These are phyloP conservation scores for Zasmidium citrigriseum DNA, from an alignment of 2,329 filamentous ascomycete genomes.

Conservation along the genomic window DNA sequence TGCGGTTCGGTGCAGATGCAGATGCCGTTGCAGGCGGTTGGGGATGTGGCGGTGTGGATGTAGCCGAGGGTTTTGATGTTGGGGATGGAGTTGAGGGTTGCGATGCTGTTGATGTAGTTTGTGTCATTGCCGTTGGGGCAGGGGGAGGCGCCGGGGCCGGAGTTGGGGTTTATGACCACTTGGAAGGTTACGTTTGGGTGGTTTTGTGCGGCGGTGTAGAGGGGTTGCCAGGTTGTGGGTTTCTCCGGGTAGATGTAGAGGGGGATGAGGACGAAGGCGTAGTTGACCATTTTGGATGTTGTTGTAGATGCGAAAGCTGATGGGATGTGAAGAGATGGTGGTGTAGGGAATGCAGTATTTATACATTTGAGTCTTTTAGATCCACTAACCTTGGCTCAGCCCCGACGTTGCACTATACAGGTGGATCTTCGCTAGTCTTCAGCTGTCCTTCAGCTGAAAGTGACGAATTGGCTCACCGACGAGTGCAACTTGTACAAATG, in stretches of 20 bases:
- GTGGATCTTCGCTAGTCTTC: not conserved
- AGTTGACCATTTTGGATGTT: not conserved
- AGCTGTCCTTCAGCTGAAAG: not conserved
- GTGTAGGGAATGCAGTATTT: not conserved
- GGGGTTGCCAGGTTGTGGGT: constrained; percentile 21
- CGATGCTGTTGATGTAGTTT: constrained; percentile 28
- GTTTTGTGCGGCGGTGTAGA: constrained; percentile 22
- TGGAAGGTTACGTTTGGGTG: constrained; percentile 24
- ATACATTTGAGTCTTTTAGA: not conserved
- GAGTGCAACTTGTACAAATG: not conserved
- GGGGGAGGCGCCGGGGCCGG: constrained; percentile 23
- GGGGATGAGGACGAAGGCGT: constrained; percentile 8
- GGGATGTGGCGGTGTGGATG: constrained; percentile 9
- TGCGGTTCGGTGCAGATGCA: constrained; percentile 21
- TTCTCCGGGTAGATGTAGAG: constrained; percentile 26
- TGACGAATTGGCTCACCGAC: not conserved
- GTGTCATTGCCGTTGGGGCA: constrained; percentile 20
- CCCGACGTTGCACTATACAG: not conserved
- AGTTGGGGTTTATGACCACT: constrained; percentile 28
- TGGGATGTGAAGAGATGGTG: too few relatives aligned
- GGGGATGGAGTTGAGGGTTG: constrained; percentile 25
- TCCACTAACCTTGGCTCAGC: too few relatives aligned
- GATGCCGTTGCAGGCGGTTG: constrained; percentile 36
- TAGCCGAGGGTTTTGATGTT: constrained; percentile 33
- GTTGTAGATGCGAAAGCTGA: not conserved